phyloP scores from a whole-genome alignment of 371 early-diverging fungal genomes.

The Coemansia sp. region DNA sequence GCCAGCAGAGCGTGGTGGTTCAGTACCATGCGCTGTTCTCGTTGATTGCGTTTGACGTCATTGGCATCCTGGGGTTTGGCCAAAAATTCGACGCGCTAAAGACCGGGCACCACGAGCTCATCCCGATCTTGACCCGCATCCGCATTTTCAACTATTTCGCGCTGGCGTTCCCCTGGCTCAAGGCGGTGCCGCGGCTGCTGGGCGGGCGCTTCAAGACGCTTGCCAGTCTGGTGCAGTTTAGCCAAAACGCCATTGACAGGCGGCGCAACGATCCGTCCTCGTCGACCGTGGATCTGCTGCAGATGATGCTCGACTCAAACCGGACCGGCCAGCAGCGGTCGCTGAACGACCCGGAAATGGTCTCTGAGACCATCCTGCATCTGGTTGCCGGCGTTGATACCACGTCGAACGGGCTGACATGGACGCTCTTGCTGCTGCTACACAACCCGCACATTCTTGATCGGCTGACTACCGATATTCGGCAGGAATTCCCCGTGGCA shows the following conservation, averaged over 20 bases:
- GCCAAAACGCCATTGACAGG: constrained; percentile 12
- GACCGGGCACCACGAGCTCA: constrained; percentile 21
- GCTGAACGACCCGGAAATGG: constrained; percentile 29
- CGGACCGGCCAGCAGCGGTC: not conserved
- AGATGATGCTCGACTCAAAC: constrained; percentile 36
- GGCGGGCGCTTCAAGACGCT: constrained; percentile 10
- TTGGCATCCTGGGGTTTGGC: constrained; percentile 38
- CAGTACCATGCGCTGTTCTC: constrained; percentile 34
- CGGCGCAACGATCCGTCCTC: constrained; percentile 7
- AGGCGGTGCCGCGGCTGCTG: constrained; percentile 8
- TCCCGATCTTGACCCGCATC: constrained; percentile 13
- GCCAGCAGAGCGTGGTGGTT: not conserved
- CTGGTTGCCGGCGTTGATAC: constrained; percentile 48
- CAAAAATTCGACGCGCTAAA: constrained; percentile 16
- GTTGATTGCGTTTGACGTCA: constrained; percentile 33
- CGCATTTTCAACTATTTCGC: constrained; percentile 30
- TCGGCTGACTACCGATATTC: constrained; percentile 24
- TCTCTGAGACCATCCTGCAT: constrained; percentile 37
- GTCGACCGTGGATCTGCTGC: constrained; percentile 37
- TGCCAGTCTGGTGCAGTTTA: constrained; percentile 13
- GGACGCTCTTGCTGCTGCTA: constrained; percentile 38
- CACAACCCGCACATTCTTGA: constrained; percentile 27
- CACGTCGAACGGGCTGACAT: constrained; percentile 38
- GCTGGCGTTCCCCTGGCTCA: constrained; percentile 37
- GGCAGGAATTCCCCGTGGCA: constrained; percentile 17